These are phyloP conservation scores for Vitis cinerea DNA, from an alignment of 164 flowering plant genomes.

Conservation along the genomic window DNA sequence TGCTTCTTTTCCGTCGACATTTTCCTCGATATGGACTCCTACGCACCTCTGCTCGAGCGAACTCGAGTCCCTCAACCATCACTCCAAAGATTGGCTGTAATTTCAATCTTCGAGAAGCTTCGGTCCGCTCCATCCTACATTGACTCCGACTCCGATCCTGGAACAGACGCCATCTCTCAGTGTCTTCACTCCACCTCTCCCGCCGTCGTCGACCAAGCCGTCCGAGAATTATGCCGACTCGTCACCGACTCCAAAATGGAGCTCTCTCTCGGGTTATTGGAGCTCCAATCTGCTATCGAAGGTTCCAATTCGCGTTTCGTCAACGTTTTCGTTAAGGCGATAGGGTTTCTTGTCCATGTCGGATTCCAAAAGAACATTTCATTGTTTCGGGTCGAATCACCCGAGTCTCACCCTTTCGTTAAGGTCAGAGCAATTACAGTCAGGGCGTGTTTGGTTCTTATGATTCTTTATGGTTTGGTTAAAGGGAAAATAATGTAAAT, in stretches of 20 bases:
- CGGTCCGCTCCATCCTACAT: slow-evolving; percentile 51
- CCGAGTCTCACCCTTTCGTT: slow-evolving; percentile 71
- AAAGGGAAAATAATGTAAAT: no score
- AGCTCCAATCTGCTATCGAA: slow-evolving; percentile 84
- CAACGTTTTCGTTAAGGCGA: slow-evolving; percentile 55
- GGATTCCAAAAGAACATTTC: slow-evolving; percentile 40
- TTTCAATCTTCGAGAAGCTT: slow-evolving; percentile 78
- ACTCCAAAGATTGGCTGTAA: slow-evolving; percentile 74
- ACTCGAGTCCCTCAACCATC: slow-evolving; percentile 73
- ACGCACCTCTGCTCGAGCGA: slow-evolving; percentile 55
- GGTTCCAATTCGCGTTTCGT: slow-evolving; percentile 50
- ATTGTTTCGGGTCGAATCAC: slow-evolving; percentile 30
- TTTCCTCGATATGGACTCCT: slow-evolving; percentile 54
- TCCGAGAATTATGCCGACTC: slow-evolving; percentile 80
- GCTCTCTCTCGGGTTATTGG: slow-evolving; percentile 51
- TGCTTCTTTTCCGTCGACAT: background rate
- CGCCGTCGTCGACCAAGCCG: slow-evolving; percentile 77
- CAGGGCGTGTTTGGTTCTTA: background rate
- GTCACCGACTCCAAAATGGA: slow-evolving; percentile 50
- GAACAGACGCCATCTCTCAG: slow-evolving; percentile 48
- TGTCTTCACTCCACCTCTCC: slow-evolving; percentile 66
- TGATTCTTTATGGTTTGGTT: no score
- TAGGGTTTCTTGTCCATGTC: slow-evolving; percentile 62
- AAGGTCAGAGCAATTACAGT: slow-evolving; percentile 37
- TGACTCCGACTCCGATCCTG: slow-evolving; percentile 47